Conservation (phyloP, 805 yeast species). For the Cyberlindnera misumaiensis region DNA sequence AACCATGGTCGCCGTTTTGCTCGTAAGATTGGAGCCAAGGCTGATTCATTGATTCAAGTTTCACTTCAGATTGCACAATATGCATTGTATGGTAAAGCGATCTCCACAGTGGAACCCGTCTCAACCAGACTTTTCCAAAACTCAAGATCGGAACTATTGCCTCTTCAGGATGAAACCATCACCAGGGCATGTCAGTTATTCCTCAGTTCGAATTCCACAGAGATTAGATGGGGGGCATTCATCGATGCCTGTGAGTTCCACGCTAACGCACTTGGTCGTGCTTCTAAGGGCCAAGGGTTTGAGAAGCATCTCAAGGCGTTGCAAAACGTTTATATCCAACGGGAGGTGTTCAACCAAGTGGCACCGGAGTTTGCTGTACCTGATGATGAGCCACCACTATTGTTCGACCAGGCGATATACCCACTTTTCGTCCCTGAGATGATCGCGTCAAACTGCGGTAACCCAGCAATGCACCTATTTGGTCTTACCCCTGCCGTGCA, state of each 20-base stretch:
- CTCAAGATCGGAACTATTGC: conserved; percentile 63
- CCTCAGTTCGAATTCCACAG: conserved; percentile 45
- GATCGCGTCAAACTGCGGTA: conserved; percentile 78
- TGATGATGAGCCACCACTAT: conserved; percentile 32
- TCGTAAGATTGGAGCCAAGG: conserved; percentile 72
- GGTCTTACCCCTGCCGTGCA: conserved; percentile 87
- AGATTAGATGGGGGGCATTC: conserved; percentile 43
- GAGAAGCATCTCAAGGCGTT: conserved; percentile 68
- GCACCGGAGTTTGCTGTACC: conserved; percentile 35
- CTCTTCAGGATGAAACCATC: conserved; percentile 51
- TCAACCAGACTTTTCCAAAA: conserved; percentile 64
- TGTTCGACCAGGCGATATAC: conserved; percentile 35
- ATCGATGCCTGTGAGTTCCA: conserved; percentile 47
- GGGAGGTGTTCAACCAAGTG: conserved; percentile 38
- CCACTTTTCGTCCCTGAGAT: conserved; percentile 36
- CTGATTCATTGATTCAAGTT: conserved; percentile 88
- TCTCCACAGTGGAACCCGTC: conserved; percentile 86
- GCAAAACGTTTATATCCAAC: conserved; percentile 46
- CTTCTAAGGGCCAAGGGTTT: conserved; percentile 60
- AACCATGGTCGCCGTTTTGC: conserved; percentile 76
- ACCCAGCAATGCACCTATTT: conserved; percentile 77
- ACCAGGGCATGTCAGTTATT: conserved; percentile 52
- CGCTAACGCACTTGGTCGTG: conserved; percentile 37
- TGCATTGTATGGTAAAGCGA: conserved; percentile 84
- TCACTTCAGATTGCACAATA: conserved; percentile 88